Evolutionary conservation across 495 filamentous ascomycete genomes (phyloP).

Genomic region (Penicillium manginii): DNA sequence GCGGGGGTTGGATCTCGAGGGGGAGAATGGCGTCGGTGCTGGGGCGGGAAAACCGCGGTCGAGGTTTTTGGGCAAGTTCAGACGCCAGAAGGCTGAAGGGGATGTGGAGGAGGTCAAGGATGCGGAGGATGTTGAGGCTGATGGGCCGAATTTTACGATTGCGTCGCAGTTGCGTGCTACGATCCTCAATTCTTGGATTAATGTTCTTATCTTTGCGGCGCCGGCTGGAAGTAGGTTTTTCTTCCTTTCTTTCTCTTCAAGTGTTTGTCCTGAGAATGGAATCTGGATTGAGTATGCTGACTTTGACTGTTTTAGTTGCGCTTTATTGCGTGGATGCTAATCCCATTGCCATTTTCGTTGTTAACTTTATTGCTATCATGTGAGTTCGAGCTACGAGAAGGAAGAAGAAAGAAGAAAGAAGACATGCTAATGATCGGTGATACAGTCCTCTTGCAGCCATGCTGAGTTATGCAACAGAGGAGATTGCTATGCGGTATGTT

Average conservation of each 20-base stretch:
- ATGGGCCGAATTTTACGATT: conserved; percentile 62
- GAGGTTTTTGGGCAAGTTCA: conserved; percentile 29
- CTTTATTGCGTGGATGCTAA: conserved; percentile 63
- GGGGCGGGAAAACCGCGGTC: conserved; percentile 27
- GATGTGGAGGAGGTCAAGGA: conserved; percentile 39
- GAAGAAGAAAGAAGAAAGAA: too few species aligned
- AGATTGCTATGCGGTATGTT: conserved; percentile 53
- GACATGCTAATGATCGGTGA: not conserved
- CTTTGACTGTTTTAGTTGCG: conserved; percentile 51
- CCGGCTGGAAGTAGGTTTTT: conserved; percentile 64
- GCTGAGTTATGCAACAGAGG: conserved; percentile 60
- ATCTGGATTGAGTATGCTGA: conserved; percentile 16
- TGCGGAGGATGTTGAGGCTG: conserved; percentile 19
- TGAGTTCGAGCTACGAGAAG: conserved; percentile 17
- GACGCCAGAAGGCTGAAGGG: conserved; percentile 13
- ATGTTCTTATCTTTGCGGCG: conserved; percentile 76
- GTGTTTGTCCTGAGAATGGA: not conserved
- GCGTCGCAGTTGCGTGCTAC: conserved; percentile 70
- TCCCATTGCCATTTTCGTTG: conserved; percentile 69
- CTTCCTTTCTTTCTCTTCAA: too few species aligned
- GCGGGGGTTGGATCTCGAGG: conserved; percentile 17
- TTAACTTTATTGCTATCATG: conserved; percentile 90
- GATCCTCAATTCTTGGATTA: conserved; percentile 81
- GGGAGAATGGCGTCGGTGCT: not conserved
- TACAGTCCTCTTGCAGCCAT: conserved; percentile 56